Conservation (phyloP, 2,329 filamentous ascomycete species). For the Boeremia lycopersici region DNA sequence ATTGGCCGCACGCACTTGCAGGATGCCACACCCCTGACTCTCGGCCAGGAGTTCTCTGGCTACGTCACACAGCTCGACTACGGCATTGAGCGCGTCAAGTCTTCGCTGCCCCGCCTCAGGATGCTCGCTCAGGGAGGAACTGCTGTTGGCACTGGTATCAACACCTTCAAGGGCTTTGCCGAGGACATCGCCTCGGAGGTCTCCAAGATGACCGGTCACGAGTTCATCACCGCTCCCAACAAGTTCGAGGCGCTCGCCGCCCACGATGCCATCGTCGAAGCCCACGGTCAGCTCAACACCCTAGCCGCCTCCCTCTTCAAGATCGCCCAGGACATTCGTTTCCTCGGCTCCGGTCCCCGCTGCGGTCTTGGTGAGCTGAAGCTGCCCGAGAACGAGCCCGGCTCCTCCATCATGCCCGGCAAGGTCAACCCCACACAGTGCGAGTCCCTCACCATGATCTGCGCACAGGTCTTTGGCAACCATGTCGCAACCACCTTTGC, state of each 20-base stretch:
- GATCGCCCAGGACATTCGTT: constrained; percentile 97
- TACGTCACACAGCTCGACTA: constrained; percentile 95
- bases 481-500: constrained; percentile 90
- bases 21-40: constrained; percentile 92
- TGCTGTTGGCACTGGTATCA: constrained; percentile 95
- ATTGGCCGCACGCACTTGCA: constrained; percentile 97
- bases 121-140: constrained; percentile 94
- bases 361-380: constrained; percentile 93
- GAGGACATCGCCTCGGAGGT: constrained; percentile 92
- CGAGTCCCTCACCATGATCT: constrained; percentile 97
- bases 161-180: constrained; percentile 95
- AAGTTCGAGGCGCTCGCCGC: constrained; percentile 98
- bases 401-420: constrained; percentile 97
- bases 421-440: constrained; percentile 99
- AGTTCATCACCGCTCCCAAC: constrained; percentile 97
- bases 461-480: constrained; percentile 97
- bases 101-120: constrained; percentile 80
- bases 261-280: constrained; percentile 95
- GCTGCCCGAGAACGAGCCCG: constrained; percentile 97
- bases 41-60: constrained; percentile 96
- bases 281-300: constrained; percentile 91
- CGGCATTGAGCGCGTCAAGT: constrained; percentile 85
- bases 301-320: constrained; percentile 91
- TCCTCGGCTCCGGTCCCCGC: constrained; percentile 92
- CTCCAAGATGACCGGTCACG: constrained; percentile 85